Base-by-base conservation (phyloP, 768 basidiomycete genomes). In the Podaxis sp. region DNA sequence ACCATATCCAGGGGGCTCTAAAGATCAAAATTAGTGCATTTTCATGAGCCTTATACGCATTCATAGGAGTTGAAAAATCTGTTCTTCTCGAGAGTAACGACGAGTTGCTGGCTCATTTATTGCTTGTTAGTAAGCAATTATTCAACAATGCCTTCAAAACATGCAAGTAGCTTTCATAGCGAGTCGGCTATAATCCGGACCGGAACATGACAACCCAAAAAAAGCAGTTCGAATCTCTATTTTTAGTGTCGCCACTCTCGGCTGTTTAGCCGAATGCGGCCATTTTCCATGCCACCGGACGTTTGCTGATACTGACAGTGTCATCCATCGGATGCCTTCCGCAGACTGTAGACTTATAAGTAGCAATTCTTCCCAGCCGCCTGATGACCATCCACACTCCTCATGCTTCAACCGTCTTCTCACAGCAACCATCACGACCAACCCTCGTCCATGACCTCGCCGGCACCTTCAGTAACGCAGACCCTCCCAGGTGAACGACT, bases 401-500 rank as follows among this genome's bases (percentile, higher is more conserved):
- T 22, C n/a, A 28, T 50, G 26, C 24, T 12, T 28, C 26, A 20
- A 24, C 33, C 8, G 11, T 26, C 37, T 8, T 38, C 51, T 60
- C 59, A 30, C 24, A 22, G 26, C 58, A 13, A 5, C 26, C 38
- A 3, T 24, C 11, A 56, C 54, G 36, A 3, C 3, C 54, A 5
- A 22, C 36, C 33, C 17, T 24, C 20, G 38, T 30, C 54, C 8
- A 51, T 59, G 48, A 12, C 58, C 6, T 38, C 46, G 17, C 57
- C 44, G 5, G 13, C 58, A 24, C 24, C 48, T 8, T 51, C 58
- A 15, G 26, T 11, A 10, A 51, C 58, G 2, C 58, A 51, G n/a
- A 66, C 65, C 4, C 58, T 66, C 12, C 53, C 62, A n/a, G 62
- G 61, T 3, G 60, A 62, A 24, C 55, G 15, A 26, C 24, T 38